These are phyloP conservation scores for Colletotrichum coccodes DNA, from an alignment of 2,329 filamentous ascomycete genomes.

Conservation along the genomic window DNA sequence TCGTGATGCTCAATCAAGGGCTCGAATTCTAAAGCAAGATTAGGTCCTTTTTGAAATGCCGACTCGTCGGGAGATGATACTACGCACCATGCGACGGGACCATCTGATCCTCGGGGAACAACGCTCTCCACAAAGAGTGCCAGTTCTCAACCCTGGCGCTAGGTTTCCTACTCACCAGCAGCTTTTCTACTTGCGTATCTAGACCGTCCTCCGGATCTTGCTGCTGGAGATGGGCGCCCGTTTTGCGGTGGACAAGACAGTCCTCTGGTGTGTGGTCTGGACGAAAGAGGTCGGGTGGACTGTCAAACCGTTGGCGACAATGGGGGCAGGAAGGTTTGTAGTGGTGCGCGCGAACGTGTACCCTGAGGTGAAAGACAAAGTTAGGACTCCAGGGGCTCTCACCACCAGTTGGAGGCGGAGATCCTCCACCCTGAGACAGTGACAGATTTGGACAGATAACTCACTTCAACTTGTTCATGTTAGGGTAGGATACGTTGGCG, in stretches of 20 bases:
- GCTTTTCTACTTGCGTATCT: neutral
- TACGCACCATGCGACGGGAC: neutral
- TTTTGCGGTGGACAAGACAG: neutral
- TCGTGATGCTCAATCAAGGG: constrained; percentile 5
- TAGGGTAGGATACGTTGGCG: neutral
- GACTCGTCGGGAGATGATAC: neutral
- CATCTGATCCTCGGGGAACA: neutral
- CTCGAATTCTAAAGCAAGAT: neutral
- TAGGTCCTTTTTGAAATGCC: neutral
- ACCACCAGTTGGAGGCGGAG: neutral
- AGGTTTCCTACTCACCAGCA: neutral
- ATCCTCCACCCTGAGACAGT: neutral
- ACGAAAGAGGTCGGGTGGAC: no score
- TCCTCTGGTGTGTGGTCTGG: neutral
- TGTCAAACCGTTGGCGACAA: neutral
- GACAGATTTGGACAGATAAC: neutral
- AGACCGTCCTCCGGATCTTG: neutral
- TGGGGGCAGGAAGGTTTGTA: neutral
- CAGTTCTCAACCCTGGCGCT: neutral
- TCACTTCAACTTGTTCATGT: constrained; percentile 2
- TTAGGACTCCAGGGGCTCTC: neutral
- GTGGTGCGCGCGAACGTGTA: neutral
- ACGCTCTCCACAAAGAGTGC: neutral
- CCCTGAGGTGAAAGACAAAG: neutral
- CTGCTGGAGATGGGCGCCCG: neutral